These are phyloP conservation scores for Sphaerulina populicola DNA, from an alignment of 2,329 filamentous ascomycete genomes.

Conservation along the genomic window DNA sequence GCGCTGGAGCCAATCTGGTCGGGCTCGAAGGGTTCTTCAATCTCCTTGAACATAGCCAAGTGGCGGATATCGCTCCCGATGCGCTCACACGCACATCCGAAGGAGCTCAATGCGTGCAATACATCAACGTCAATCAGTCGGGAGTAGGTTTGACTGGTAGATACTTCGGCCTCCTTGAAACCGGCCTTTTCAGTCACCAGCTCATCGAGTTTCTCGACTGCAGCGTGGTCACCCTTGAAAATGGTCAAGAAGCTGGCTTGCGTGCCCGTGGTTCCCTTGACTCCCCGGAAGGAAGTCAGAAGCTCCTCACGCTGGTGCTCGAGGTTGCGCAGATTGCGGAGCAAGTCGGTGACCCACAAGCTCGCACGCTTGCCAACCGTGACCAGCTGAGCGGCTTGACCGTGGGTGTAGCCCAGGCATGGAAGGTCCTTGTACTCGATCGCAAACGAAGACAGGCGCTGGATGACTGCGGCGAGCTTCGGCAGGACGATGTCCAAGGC, in stretches of 20 bases:
- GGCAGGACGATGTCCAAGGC: slow-evolving; percentile 67
- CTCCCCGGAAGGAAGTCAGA: slow-evolving; percentile 58
- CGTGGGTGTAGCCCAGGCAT: slow-evolving; percentile 69
- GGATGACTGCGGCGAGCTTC: slow-evolving; percentile 70
- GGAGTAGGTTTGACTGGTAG: slow-evolving; percentile 67
- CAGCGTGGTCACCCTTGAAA: slow-evolving; percentile 52
- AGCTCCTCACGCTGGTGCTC: slow-evolving; percentile 61
- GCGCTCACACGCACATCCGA: slow-evolving; percentile 69
- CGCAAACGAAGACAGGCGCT: slow-evolving; percentile 65
- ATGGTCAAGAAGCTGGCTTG: slow-evolving; percentile 70
- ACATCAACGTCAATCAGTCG: slow-evolving; percentile 75
- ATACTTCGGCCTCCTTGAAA: slow-evolving; percentile 52
- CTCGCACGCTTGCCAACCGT: slow-evolving; percentile 59
- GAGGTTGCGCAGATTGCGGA: slow-evolving; percentile 67
- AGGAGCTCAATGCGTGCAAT: slow-evolving; percentile 68
- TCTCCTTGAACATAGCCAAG: slow-evolving; percentile 67
- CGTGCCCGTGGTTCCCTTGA: slow-evolving; percentile 64
- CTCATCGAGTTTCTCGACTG: slow-evolving; percentile 55
- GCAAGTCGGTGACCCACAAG: slow-evolving; percentile 67
- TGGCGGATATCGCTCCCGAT: slow-evolving; percentile 69
- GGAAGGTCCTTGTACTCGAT: slow-evolving; percentile 63
- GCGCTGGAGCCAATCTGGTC: slow-evolving; percentile 65
- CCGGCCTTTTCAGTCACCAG: slow-evolving; percentile 59
- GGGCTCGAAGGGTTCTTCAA: slow-evolving; percentile 76
- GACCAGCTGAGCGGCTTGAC: slow-evolving; percentile 52